Conservation (phyloP, 2,329 filamentous ascomycete genomes). For the Chrysoporthe puriensis region DNA sequence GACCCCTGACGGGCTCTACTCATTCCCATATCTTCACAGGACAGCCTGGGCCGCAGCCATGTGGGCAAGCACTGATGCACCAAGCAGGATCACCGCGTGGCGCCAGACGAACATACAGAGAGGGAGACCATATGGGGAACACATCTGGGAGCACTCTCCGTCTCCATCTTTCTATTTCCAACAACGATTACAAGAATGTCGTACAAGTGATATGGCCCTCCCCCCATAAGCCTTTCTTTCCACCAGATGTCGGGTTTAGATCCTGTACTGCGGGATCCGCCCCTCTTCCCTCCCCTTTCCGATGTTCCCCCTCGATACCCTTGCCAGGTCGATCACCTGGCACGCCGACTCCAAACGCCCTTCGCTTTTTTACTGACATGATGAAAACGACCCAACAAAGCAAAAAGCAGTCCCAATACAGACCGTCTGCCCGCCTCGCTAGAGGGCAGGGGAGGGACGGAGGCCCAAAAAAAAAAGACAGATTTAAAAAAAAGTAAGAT, state of each 20-base stretch:
- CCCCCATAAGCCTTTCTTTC: too few species aligned
- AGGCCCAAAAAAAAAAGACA: neutral
- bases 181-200: neutral
- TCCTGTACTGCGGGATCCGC: neutral
- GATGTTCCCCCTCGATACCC: neutral
- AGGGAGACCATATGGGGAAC: too few species aligned
- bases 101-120: too few species aligned
- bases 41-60: too few species aligned
- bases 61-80: too few species aligned
- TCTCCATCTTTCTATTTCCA: neutral
- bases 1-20: too few species aligned
- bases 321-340: neutral
- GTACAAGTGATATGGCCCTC: neutral
- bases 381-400: neutral
- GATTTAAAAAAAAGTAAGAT: neutral
- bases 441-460: neutral
- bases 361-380: conserved; percentile 23
- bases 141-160: too few species aligned
- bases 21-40: too few species aligned
- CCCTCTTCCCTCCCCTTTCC: neutral
- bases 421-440: neutral
- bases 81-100: too few species aligned
- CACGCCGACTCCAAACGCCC: conserved; percentile 18
- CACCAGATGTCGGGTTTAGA: neutral
- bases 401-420: neutral